Evolutionary conservation across 192 early-diverging fungal genomes (phyloP).

Genomic region (Spinellus fusiger): DNA sequence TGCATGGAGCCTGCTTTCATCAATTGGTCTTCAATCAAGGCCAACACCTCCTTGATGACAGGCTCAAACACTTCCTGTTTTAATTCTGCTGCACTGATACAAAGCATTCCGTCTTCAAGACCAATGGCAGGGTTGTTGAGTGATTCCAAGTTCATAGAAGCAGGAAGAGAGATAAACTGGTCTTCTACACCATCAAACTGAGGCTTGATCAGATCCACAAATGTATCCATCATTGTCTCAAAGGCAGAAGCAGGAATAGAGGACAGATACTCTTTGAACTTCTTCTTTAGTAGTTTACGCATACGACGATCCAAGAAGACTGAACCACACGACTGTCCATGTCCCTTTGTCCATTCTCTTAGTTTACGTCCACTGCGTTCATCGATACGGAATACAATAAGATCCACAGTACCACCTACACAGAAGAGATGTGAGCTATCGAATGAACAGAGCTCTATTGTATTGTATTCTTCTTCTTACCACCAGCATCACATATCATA

Average conservation of each 20-base stretch:
- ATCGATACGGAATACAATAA: slow-evolving; percentile 44
- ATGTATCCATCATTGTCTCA: slow-evolving; percentile 42
- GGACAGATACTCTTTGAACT: slow-evolving; percentile 36
- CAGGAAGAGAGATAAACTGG: slow-evolving; percentile 42
- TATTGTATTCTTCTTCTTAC: slow-evolving; percentile 3
- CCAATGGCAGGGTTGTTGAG: slow-evolving; percentile 43
- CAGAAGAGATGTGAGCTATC: background rate
- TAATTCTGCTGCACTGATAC: slow-evolving; percentile 40
- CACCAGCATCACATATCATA: slow-evolving; percentile 54
- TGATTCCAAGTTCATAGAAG: slow-evolving; percentile 40
- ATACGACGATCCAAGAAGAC: slow-evolving; percentile 42
- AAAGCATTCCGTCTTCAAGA: slow-evolving; percentile 44
- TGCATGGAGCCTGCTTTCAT: slow-evolving; percentile 35
- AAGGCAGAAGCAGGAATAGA: slow-evolving; percentile 39
- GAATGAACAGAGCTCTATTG: background rate
- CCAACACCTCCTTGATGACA: slow-evolving; percentile 43
- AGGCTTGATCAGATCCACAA: slow-evolving; percentile 49
- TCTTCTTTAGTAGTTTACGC: slow-evolving; percentile 38
- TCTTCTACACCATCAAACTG: slow-evolving; percentile 47
- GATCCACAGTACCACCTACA: slow-evolving; percentile 45
- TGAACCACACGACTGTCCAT: slow-evolving; percentile 44
- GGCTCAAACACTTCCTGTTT: slow-evolving; percentile 49
- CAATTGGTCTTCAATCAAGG: slow-evolving; percentile 43
- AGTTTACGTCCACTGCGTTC: slow-evolving; percentile 28
- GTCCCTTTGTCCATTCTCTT: slow-evolving; percentile 35